Evolutionary conservation across 2,329 filamentous ascomycete species (phyloP).

Genomic region (Diplodia sapinea): DNA sequence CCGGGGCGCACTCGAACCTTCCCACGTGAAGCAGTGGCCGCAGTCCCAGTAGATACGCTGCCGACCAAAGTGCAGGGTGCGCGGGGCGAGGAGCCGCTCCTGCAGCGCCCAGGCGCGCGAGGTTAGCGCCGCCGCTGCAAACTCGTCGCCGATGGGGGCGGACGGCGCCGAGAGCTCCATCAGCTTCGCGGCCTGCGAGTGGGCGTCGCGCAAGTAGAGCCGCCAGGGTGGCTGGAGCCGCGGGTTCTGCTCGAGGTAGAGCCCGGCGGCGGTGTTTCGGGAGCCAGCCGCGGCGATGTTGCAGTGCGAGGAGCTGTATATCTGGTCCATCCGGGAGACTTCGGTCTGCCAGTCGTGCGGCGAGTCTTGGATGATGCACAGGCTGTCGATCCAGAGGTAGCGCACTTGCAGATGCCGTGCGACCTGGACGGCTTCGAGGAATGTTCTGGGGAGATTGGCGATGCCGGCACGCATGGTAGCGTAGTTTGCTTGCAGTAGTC

Average conservation of each 20-base stretch:
- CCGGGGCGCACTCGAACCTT: not conserved
- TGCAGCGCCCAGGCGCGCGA: conserved; percentile 45
- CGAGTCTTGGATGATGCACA: conserved; percentile 33
- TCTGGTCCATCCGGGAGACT: conserved; percentile 8
- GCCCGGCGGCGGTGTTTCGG: not conserved
- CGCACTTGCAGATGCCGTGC: not conserved
- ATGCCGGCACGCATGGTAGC: not conserved
- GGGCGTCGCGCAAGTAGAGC: not conserved
- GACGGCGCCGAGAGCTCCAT: not conserved
- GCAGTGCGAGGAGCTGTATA: conserved; percentile 6
- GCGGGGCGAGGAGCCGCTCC: conserved; percentile 45
- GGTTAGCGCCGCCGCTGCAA: not conserved
- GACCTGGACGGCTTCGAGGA: conserved; percentile 3
- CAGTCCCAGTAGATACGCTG: conserved; percentile 49
- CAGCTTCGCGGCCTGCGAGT: not conserved
- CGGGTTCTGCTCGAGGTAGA: conserved; percentile 1
- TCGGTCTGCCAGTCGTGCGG: conserved; percentile 27
- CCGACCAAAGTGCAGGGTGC: conserved; percentile 42
- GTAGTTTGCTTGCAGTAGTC: conserved; percentile 5
- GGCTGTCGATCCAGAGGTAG: conserved; percentile 34
- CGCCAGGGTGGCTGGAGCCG: not conserved
- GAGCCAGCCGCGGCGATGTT: not conserved
- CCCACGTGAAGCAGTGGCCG: conserved; percentile 6
- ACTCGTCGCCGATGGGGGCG: not conserved
- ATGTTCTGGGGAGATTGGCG: not conserved